A percentile compares a stretch with the other conserved stretches of the same genome.
These are phyloP conservation scores for Colletotrichum orbiculare DNA, from an alignment of 2,329 filamentous ascomycete species.

Conservation along the genomic window DNA sequence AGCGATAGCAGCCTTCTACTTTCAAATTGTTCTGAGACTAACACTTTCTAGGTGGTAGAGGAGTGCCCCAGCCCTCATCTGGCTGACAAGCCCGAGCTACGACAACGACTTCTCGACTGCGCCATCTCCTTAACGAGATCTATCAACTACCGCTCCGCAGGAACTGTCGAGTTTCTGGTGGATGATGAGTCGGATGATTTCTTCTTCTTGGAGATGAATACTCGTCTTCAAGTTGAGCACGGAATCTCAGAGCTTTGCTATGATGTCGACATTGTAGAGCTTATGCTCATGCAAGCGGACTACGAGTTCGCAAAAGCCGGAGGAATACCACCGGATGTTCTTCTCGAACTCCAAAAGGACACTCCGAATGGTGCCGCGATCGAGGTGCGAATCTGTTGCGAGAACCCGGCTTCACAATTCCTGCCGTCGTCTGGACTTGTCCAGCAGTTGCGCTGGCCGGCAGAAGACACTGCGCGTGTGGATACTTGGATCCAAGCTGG, in stretches of 20 bases:
- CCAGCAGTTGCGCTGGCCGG: slow-evolving; percentile 67
- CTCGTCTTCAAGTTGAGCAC: slow-evolving; percentile 80
- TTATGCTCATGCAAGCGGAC: slow-evolving; percentile 42
- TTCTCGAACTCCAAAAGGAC: neutral
- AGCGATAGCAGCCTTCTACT: too few relatives aligned
- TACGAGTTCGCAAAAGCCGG: slow-evolving; percentile 20
- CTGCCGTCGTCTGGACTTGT: slow-evolving; percentile 69
- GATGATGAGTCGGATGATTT: slow-evolving; percentile 45
- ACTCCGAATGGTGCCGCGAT: slow-evolving; percentile 47
- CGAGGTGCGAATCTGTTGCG: slow-evolving; percentile 54
- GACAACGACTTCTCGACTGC: slow-evolving; percentile 49
- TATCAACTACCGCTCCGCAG: slow-evolving; percentile 49
- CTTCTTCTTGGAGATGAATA: slow-evolving; percentile 55
- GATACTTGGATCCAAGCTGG: slow-evolving; percentile 74
- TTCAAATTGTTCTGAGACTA: neutral
- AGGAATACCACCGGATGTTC: neutral
- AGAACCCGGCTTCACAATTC: slow-evolving; percentile 68
- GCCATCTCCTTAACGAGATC: slow-evolving; percentile 41
- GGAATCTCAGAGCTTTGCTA: slow-evolving; percentile 53
- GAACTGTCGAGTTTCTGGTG: slow-evolving; percentile 54
- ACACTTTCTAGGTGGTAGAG: slow-evolving; percentile 49
- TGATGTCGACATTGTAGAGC: slow-evolving; percentile 20
- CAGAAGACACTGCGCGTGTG: slow-evolving; percentile 60
- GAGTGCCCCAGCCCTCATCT: slow-evolving; percentile 45
- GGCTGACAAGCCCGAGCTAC: slow-evolving; percentile 42